Base-by-base conservation (phyloP, 1,139 yeast genomes). In the Yamadazyma siamensis region DNA sequence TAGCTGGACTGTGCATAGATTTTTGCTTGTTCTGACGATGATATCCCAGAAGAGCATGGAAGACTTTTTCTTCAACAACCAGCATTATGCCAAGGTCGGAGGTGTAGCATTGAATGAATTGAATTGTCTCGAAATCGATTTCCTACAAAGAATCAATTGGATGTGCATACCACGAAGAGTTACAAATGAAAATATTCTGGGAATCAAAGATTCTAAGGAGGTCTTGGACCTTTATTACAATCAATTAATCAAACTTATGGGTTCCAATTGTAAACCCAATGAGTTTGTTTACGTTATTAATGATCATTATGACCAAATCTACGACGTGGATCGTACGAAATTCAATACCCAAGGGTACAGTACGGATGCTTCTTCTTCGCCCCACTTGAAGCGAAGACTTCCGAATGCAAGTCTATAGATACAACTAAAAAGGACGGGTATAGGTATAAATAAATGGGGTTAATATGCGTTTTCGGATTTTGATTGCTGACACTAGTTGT, bases 61-160 rank as follows among this genome's bases (percentile, higher is more conserved):
- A 54, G 98, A 91, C 56, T 82, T 89, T 26, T 91, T 91, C 54
- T 89, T 94, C 56, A 88, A 96, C 5, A 91, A 89, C 54, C 75
- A 82, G 22, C 96, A 89, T 55, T 91, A 91, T 52, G 95, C 97
- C 8, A 84, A 85, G 52, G 97, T 91, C 13, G 98, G 98, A 2
- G 98, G 98, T 41, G 82, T 91, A 6, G 87, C 91, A 23, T 65
- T 83, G 25, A 73, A 81, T 37, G 98, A 91, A 54, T 65, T 91
- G 43, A 91, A 91, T 54, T 71, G 91, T 36, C 65, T 91, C 27
- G 98, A 91, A 52, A 78, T 84, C 34, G 97, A 91, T 56, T 88
- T 91, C 49, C 68, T 91, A 32, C 75, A 76, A 28, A 65, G 91
- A 41, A 91, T 91, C 9, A 80, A 80, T 40, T 91, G 94, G 77